Conservation (phyloP, 108 stramenopile genomes). For the Hondaea fermentalgiana region DNA sequence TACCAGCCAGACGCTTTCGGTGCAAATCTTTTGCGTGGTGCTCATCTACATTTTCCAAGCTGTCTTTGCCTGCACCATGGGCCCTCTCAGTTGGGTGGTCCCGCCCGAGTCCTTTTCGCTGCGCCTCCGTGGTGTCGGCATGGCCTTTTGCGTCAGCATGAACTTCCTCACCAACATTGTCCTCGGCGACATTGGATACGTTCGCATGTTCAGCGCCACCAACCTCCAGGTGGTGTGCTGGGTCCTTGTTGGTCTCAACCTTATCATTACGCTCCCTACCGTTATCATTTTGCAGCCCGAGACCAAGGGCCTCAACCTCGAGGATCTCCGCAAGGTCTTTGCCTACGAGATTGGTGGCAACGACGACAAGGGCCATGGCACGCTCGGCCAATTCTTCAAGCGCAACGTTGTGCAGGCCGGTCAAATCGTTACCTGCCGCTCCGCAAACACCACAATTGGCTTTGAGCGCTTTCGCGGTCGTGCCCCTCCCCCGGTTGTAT, state of each 20-base stretch:
- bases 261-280: not conserved
- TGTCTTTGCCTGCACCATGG: not conserved
- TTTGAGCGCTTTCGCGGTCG: not conserved
- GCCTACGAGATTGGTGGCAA: not conserved
- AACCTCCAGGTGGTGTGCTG: not conserved
- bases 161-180: conserved; percentile 12
- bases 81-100: not conserved
- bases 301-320: not conserved
- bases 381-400: not conserved
- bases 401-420: not conserved
- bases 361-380: not conserved
- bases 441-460: not conserved
- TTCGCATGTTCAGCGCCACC: not conserved
- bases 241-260: not conserved
- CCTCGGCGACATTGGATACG: not conserved
- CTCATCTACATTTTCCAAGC: not conserved
- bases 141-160: not conserved
- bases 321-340: conserved; percentile 2
- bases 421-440: not conserved
- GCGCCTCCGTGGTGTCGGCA: not conserved
- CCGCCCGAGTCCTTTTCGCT: not conserved
- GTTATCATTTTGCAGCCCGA: not conserved
- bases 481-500: not conserved
- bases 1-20: not conserved
- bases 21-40: not conserved